Evolutionary conservation across 768 basidiomycete species (phyloP).

Genomic region (Boletus rex-veris): DNA sequence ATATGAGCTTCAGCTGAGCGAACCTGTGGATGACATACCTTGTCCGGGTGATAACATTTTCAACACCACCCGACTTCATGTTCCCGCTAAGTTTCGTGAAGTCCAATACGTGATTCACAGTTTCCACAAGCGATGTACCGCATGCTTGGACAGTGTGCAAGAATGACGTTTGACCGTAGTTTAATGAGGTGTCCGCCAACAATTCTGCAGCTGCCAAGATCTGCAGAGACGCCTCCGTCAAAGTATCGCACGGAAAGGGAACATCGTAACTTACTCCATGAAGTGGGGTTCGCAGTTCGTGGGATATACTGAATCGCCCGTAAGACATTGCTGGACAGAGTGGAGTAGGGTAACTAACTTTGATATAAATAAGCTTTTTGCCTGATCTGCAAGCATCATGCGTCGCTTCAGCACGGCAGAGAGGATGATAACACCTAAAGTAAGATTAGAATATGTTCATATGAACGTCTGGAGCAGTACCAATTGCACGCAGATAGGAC

Average conservation of each 20-base stretch:
- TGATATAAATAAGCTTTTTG: constrained; percentile 88
- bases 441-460: constrained; percentile 1
- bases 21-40: constrained; percentile 42
- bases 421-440: constrained; percentile 79
- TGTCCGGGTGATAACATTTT: constrained; percentile 68
- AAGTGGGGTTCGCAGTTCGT: constrained; percentile 86
- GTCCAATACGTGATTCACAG: constrained; percentile 94
- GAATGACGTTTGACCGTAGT: constrained; percentile 79
- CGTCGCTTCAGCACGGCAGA: constrained; percentile 89
- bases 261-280: constrained; percentile 62
- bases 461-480: constrained; percentile 31
- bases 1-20: background rate
- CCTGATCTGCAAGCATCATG: constrained; percentile 93
- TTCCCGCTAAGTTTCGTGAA: constrained; percentile 94
- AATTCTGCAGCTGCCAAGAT: constrained; percentile 91
- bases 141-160: constrained; percentile 92
- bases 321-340: constrained; percentile 4
- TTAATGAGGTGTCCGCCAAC: constrained; percentile 79
- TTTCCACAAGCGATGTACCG: constrained; percentile 93
- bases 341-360: constrained; percentile 50
- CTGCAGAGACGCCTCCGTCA: constrained; percentile 31
- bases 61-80: constrained; percentile 70
- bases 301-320: constrained; percentile 64
- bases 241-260: background rate
- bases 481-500: constrained; percentile 89